Evolutionary conservation across 352 stramenopile genomes (phyloP), one percentile per base, ranked within the genome.

Genomic region (Globisporangium camurandrum): DNA sequence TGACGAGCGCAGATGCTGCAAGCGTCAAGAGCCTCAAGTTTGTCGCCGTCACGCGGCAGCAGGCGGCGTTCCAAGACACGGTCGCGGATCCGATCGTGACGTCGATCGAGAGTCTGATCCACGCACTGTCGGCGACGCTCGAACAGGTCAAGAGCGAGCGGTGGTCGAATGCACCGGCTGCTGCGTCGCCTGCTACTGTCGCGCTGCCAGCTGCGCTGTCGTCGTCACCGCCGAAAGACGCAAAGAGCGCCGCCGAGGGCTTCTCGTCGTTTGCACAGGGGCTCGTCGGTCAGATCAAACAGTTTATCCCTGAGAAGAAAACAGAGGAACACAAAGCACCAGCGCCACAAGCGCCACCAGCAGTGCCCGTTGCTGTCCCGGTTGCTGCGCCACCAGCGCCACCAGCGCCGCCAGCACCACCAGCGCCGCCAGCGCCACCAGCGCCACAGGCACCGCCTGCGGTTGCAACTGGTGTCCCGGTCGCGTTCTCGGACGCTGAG

Each of bases 11-110:
- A 14, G 61, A 66, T 41, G 30, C 69, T 11, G n/a, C n/a, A n/a
- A n/a, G n/a, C n/a, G 52, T 75, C 28, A 81, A 80, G 68, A 72
- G 64, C 51, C 67, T 90, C 63, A 84, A 81, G 54, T 90, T 90
- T 52, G 69, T 67, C 28, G 76, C 72, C n/a, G 61, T 80, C 26
- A 52, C 62, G 22, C 63, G 53, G 19, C 57, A 57, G 4, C 62
- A 85, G 44, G 55, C 56, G 0, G 65, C 67, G 28, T 71, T 82
- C 42, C 59, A 76, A 31, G 68, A 79, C 11, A 60, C 74, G 33
- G 67, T 85, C 23, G 57, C 71, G 6, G 71, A 84, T 22, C 74
- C 69, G 22, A 66, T 90, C 38, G 61, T 85, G 36, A 52, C 59
- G 26, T 82, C 78, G 17, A 61, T 89, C 28, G 78, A 86, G 63